These are phyloP conservation scores for Exophiala sideris DNA, from an alignment of 2,329 filamentous ascomycete species.

Conservation along the genomic window DNA sequence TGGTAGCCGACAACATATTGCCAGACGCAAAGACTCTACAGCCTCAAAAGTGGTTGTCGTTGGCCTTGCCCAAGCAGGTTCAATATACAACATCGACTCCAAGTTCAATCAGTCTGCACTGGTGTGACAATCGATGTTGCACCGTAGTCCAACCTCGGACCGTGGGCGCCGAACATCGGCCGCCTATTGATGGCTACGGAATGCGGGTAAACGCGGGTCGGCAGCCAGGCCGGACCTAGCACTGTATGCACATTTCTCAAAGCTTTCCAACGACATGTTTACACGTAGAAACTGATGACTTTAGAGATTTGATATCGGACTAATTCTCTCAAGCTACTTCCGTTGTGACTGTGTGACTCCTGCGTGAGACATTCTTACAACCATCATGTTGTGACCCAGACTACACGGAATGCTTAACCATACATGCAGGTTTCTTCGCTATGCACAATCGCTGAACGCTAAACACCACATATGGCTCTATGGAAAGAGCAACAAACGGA, in stretches of 20 bases:
- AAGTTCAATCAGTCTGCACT: neutral
- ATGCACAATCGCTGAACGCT: neutral
- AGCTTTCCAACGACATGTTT: too few species aligned
- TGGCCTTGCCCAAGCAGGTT: neutral
- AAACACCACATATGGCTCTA: neutral
- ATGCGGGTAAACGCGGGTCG: too few species aligned
- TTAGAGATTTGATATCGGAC: too few species aligned
- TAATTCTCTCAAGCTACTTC: too few species aligned
- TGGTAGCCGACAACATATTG: conserved; percentile 24
- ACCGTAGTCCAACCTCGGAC: too few species aligned
- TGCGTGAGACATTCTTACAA: too few species aligned
- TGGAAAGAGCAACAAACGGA: neutral
- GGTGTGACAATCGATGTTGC: neutral
- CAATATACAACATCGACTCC: neutral
- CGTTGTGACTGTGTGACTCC: too few species aligned
- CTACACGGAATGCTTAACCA: neutral
- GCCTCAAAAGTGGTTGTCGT: neutral
- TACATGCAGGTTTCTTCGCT: neutral
- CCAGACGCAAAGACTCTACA: neutral
- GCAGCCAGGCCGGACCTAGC: too few species aligned
- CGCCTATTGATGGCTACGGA: too few species aligned
- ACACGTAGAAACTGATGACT: too few species aligned
- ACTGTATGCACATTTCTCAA: too few species aligned
- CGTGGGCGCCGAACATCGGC: too few species aligned
- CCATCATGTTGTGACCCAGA: neutral